These are phyloP conservation scores for Scytalidium sp. DNA, from an alignment of 2,329 filamentous ascomycete species.

Conservation along the genomic window DNA sequence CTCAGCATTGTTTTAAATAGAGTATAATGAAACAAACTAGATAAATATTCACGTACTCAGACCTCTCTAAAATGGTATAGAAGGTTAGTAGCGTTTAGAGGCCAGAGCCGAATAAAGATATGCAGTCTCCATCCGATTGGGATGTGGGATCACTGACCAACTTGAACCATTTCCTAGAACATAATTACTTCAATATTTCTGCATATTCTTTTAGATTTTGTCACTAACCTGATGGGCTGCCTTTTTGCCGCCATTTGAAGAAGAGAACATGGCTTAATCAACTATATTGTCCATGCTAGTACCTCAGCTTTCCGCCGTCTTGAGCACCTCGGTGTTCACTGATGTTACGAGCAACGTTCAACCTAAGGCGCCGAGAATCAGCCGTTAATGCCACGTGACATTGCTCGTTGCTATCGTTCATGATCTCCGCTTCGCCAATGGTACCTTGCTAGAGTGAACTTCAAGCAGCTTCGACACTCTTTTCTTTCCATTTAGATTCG, in stretches of 20 bases:
- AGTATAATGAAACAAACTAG: background rate
- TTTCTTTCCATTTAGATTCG: background rate
- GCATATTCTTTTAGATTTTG: conserved; percentile 4
- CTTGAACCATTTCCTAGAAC: conserved; percentile 99
- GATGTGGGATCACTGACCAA: conserved; percentile 67
- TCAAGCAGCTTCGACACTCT: background rate
- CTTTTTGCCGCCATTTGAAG: conserved; percentile 65
- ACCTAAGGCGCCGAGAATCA: background rate
- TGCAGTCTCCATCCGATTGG: background rate
- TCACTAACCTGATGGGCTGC: conserved; percentile 64
- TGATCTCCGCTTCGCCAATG: background rate
- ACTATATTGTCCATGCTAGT: conserved; percentile 4
- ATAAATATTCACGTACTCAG: conserved; percentile 51
- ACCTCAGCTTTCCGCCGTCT: background rate
- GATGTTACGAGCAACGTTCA: background rate
- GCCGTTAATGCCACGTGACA: too few relatives aligned
- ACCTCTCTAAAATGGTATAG: conserved; percentile 46
- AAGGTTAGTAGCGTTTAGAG: conserved; percentile 13
- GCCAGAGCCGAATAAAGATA: conserved; percentile 1
- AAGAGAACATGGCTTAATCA: conserved; percentile 55
- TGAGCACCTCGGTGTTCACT: background rate
- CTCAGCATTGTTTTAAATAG: background rate
- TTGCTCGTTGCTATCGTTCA: background rate
- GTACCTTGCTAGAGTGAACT: background rate
- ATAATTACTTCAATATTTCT: conserved; percentile 18